phyloP scores from a whole-genome alignment of 345 rosid species.

The Anacardium occidentale region DNA sequence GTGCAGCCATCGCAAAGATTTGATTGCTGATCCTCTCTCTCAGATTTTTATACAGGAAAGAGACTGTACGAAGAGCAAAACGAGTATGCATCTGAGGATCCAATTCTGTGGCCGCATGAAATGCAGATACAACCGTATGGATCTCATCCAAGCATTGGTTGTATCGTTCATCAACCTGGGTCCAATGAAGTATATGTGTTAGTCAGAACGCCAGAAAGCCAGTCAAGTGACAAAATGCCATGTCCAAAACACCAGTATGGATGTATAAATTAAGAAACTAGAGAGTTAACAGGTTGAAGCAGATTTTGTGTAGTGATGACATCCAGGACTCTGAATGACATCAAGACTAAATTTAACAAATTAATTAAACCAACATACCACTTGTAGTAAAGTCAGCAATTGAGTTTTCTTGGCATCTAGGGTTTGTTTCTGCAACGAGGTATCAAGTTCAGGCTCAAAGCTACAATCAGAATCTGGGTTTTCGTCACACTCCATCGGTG shows the following conservation, averaged over 20 bases:
- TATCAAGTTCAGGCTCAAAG: slow-evolving; percentile 29
- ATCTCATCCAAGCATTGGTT: slow-evolving; percentile 85
- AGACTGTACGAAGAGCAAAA: slow-evolving; percentile 73
- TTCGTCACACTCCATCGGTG: slow-evolving; percentile 23
- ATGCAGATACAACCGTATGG: slow-evolving; percentile 89
- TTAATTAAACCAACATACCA: slow-evolving; percentile 45
- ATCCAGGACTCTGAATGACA: background rate
- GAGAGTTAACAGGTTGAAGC: background rate
- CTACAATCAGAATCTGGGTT: slow-evolving; percentile 27
- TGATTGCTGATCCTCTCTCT: slow-evolving; percentile 85
- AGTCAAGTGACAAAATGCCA: slow-evolving; percentile 8
- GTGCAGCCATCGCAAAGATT: slow-evolving; percentile 68
- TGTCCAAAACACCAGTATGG: background rate
- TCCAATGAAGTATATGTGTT: slow-evolving; percentile 3
- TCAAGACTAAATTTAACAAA: background rate
- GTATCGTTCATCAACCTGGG: slow-evolving; percentile 82
- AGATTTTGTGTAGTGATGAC: background rate
- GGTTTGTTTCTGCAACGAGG: slow-evolving; percentile 28
- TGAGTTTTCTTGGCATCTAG: slow-evolving; percentile 60
- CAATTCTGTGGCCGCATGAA: slow-evolving; percentile 89
- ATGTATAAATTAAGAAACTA: background rate
- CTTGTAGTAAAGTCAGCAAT: slow-evolving; percentile 64
- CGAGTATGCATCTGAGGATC: slow-evolving; percentile 78
- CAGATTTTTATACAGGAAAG: slow-evolving; percentile 65
- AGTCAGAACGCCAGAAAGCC: background rate